Evolutionary conservation across 345 rosid genomes (phyloP), one percentile per base, ranked within the genome.

Genomic region (Boechera retrofracta): DNA sequence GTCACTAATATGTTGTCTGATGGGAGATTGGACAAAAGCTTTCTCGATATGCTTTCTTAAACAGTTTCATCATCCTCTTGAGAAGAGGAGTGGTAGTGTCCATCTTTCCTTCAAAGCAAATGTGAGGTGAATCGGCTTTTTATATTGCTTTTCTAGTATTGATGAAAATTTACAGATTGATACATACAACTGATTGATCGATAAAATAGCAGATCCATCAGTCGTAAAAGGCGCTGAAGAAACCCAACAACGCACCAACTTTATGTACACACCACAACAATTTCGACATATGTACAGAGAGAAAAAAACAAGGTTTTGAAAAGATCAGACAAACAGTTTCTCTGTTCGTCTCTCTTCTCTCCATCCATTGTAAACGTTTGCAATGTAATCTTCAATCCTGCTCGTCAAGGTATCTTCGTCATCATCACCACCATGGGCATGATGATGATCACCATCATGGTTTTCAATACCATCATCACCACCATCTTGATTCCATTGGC

Each of bases 351-450:
- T 48, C 77, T 78, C 81, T 65, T 78, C 71, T 57, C 74, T 59
- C 74, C 82, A 73, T 64, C 82, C 71, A 61, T 59, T 73, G 38
- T 73, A 73, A 52, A 72, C 78, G 5, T 24, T 73, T 51, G 82
- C 78, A 59, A 73, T 73, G 74, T 42, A 73, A 73, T 79, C 79
- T 35, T 67, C 75, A 53, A 73, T 61, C 65, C 54, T 73, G 45
- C 29, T 52, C 35, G 57, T 79, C 52, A 79, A 74, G 18, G 68
- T 66, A 32, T 78, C 80, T 45, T 64, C 47, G 10, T 39, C 79
- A 45, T 64, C 47, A 11, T 58, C 72, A 56, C 39, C 7, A 60
- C 18, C 77, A 54, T 57, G 2, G 44, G 35, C 60, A 65, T 38
- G 31, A 64, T 31, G 24, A 72, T 18, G 60, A 42, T 57, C 76